phyloP scores from a whole-genome alignment of 345 rosid genomes.

The Euphorbia lathyris region DNA sequence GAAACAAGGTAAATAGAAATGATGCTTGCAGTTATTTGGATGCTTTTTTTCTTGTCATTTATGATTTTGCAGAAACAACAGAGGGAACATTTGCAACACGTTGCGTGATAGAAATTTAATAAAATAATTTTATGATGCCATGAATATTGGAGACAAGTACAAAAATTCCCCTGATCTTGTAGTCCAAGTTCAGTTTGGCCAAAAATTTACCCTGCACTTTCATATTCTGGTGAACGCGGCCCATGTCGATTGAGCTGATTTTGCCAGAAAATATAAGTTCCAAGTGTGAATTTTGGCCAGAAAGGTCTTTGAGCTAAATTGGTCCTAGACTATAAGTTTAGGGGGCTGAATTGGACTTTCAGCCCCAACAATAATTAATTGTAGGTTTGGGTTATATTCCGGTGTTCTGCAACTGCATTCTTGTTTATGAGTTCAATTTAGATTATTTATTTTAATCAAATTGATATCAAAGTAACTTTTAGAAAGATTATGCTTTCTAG shows the following conservation, averaged over 20 bases:
- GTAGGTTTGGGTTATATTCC: too few relatives aligned
- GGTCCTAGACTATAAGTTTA: too few relatives aligned
- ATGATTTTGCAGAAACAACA: neutral
- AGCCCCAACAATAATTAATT: neutral
- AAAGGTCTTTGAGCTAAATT: too few relatives aligned
- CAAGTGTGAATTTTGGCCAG: too few relatives aligned
- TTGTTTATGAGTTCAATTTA: neutral
- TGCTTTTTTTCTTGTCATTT: neutral
- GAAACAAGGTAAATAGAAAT: conserved; percentile 64
- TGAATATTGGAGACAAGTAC: neutral
- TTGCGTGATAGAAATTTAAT: neutral
- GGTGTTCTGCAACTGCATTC: neutral
- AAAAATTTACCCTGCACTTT: too few relatives aligned
- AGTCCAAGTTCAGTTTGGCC: neutral
- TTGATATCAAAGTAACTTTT: neutral
- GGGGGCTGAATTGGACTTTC: too few relatives aligned
- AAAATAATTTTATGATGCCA: neutral
- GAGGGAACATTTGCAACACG: neutral
- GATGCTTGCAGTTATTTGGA: conserved; percentile 4
- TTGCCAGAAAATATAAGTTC: too few relatives aligned
- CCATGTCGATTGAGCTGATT: too few relatives aligned
- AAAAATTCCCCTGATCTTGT: neutral
- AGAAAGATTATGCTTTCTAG: neutral
- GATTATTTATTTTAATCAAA: neutral
- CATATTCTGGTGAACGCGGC: too few relatives aligned